These are phyloP conservation scores for Scheffersomyces illinoinensis DNA, from an alignment of 1,139 yeast species.

Conservation along the genomic window DNA sequence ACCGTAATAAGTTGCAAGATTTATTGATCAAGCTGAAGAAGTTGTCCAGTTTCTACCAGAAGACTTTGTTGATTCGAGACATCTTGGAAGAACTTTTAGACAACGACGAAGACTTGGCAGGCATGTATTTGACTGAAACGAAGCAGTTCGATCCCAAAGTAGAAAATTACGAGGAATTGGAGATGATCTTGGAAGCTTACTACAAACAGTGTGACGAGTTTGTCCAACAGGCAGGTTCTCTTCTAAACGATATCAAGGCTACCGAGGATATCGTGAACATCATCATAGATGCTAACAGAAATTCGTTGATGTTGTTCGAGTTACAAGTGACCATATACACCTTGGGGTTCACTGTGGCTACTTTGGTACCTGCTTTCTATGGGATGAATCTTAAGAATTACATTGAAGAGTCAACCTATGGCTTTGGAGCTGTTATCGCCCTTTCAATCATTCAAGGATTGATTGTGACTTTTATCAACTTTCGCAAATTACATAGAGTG, in stretches of 20 bases:
- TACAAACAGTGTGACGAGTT: slow-evolving; percentile 95
- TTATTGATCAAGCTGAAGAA: slow-evolving; percentile 80
- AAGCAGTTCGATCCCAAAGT: slow-evolving; percentile 24
- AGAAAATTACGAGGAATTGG: slow-evolving; percentile 70
- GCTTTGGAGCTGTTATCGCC: slow-evolving; percentile 63
- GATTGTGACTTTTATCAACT: slow-evolving; percentile 41
- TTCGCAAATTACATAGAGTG: slow-evolving; percentile 53
- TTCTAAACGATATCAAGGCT: slow-evolving; percentile 81
- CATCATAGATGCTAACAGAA: slow-evolving; percentile 91
- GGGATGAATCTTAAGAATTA: slow-evolving; percentile 95
- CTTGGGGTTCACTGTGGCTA: slow-evolving; percentile 78
- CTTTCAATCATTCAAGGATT: slow-evolving; percentile 48
- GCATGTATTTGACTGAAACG: slow-evolving; percentile 68
- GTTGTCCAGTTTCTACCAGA: slow-evolving; percentile 78
- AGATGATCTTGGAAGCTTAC: slow-evolving; percentile 88
- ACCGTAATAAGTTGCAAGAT: slow-evolving; percentile 77
- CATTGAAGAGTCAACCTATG: slow-evolving; percentile 72
- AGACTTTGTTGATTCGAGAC: slow-evolving; percentile 78
- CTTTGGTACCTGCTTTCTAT: slow-evolving; percentile 71
- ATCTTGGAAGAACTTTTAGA: slow-evolving; percentile 85
- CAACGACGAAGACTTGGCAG: slow-evolving; percentile 86
- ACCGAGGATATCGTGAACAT: slow-evolving; percentile 97
- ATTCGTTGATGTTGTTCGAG: slow-evolving; percentile 87
- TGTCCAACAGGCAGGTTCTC: slow-evolving; percentile 88
- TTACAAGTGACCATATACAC: slow-evolving; percentile 84